Conservation (phyloP, 225 moss, liverwort and hornwort genomes). For the Antitrichia curtipendula region DNA sequence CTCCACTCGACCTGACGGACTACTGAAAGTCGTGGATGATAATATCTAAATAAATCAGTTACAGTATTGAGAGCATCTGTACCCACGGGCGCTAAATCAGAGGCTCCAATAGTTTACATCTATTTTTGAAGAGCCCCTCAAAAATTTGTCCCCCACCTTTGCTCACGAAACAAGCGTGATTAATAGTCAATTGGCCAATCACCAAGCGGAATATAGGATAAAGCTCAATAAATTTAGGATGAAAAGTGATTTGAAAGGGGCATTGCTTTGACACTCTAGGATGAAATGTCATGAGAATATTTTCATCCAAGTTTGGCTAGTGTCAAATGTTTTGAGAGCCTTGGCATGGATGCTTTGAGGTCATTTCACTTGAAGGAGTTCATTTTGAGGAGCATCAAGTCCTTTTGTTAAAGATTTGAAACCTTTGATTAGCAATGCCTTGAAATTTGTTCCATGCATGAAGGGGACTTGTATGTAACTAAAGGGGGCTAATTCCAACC, state of each 20-base stretch:
- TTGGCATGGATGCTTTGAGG: accelerated
- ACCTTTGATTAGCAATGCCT: neutral
- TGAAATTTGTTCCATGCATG: neutral
- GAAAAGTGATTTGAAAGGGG: too few relatives aligned
- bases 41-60: neutral
- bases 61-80: neutral
- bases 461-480: neutral
- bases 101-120: neutral
- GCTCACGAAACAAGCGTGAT: accelerated
- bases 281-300: neutral
- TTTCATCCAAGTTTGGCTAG: neutral
- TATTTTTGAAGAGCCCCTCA: neutral
- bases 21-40: neutral
- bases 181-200: neutral
- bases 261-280: neutral
- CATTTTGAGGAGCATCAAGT: neutral
- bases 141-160: too few relatives aligned
- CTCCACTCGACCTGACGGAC: neutral
- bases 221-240: accelerated
- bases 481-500: neutral
- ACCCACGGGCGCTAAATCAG: neutral
- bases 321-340: accelerated
- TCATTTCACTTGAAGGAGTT: accelerated
- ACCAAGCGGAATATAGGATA: neutral
- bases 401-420: neutral